Base-by-base conservation (phyloP, 768 basidiomycete genomes). In the Lepiota venenata region DNA sequence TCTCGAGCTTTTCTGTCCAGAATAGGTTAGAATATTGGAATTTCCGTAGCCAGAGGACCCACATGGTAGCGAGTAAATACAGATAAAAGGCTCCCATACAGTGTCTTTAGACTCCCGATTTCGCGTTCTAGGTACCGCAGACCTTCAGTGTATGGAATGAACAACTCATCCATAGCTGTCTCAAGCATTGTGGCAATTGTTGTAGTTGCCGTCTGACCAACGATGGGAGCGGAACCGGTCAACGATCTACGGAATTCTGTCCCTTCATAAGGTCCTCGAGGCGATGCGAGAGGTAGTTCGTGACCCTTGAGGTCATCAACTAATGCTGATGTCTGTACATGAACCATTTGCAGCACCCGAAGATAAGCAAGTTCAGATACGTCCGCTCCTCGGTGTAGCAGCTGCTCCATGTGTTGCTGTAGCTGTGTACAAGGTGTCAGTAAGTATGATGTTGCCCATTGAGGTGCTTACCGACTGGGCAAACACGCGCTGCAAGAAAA, bases 401-500 rank as follows among this genome's bases (percentile, higher is more conserved):
- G 80, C 49, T 86, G 82, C 65, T 98, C 97, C 70, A 99, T 81
- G 64, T 97, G 91, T 78, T 94, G 92, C 77, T 98, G 95, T 58
- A 99, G 94, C 96, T 98, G 64, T 20, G 48, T 2, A 32, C 7
- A 21, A 42, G 20, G 20, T 36, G 35, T 56, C 20, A 41, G 21
- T 12, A 53, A 51, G 15, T 40, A 20, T 22, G 16, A 32, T 32
- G 32, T 32, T 9, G 8, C 32, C 9, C 27, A 3, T 20, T 18
- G 27, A 22, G n/a, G 25, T 11, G 57, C 90, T 60, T 69, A 95
- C 94, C 44, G 93, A 92, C 76, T 98, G 97, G 2, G 95, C 96
- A 71, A 99, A 99, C 1, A 99, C 93, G 32, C 97, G 80, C 64
- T 98, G 97, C 39, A 99, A 68, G 70, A 99, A 98, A 14, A 98